Evolutionary conservation across 768 basidiomycete genomes (phyloP), one percentile per base, ranked within the genome.

Genomic region (Lactifluus subvellereus): DNA sequence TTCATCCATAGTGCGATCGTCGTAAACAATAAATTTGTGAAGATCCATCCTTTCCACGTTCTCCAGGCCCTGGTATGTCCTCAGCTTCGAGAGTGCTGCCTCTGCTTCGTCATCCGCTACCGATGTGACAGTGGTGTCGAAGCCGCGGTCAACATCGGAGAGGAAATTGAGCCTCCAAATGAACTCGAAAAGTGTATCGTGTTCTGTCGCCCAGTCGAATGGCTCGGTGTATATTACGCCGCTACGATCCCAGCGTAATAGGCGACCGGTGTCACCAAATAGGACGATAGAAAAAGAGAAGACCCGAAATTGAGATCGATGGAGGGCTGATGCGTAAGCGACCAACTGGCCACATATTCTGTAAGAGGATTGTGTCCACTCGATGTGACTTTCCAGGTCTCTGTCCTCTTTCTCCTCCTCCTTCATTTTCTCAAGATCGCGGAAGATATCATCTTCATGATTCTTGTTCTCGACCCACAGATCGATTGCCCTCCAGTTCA

Each of bases 81-180:
- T 48, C n/a, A 57, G 13, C 22, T 33, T 57, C 14, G 33, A 18
- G 6, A 58, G 11, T 38, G 57, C 57, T 27, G 20, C 57, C 9
- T 38, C 57, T 9, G 37, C 49, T 10, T 51, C 49, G 49, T 59
- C 49, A 2, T 51, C 57, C 6, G 4, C 9, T 4, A 51, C 45
- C 2, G 18, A 42, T 27, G 33, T 52, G 3, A 62, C 61, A 2
- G 55, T 54, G 16, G 38, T 42, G 47, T 64, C 58, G n/a, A 35
- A 20, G 13, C 52, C 62, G 7, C 57, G 53, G 2, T 55, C 22
- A 6, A 20, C 16, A 18, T 45, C 27, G 2, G 43, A 47, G 5
- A 64, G 42, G 47, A 52, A 49, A 42, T 59, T 64, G 22, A 56
- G 51, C 11, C 58, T 27, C 62, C 62, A 64, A 8, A 64, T 33